Percentiles rank a stretch among this genome's conserved stretches.
Conservation (phyloP, 768 basidiomycete genomes). For the Lactifluus pinguis region DNA sequence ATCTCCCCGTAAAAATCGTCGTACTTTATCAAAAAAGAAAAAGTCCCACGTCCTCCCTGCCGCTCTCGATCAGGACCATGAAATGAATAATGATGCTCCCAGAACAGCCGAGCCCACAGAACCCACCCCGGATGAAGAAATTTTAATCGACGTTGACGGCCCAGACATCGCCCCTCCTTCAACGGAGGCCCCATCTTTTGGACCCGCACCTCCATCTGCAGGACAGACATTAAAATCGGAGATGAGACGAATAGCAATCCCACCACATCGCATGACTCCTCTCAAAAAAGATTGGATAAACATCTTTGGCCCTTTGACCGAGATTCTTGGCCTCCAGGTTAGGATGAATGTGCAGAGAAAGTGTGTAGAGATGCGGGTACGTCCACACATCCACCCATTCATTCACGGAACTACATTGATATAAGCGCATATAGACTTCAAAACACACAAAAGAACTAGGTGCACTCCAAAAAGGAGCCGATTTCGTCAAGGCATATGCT, state of each 20-base stretch:
- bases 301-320: constrained; percentile 91
- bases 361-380: constrained; percentile 87
- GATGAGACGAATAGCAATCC: constrained; percentile 81
- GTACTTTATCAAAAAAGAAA: constrained; percentile 41
- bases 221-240: constrained; percentile 65
- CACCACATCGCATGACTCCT: constrained; percentile 96
- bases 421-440: constrained; percentile 59
- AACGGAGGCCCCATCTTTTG: constrained; percentile 56
- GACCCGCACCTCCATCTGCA: constrained; percentile 49
- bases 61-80: constrained; percentile 8
- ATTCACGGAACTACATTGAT: neutral
- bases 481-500: constrained; percentile 92
- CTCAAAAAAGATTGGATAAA: constrained; percentile 94
- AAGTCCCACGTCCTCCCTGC: constrained; percentile 15
- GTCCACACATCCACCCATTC: constrained; percentile 24
- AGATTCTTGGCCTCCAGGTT: constrained; percentile 90
- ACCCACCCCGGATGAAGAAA: constrained; percentile 43
- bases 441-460: constrained; percentile 91
- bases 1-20: constrained; percentile 29
- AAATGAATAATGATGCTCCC: neutral
- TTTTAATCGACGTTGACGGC: constrained; percentile 50
- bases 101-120: neutral
- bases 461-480: constrained; percentile 91
- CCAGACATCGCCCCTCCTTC: constrained; percentile 31
- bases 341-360: constrained; percentile 91